Evolutionary conservation across 2,329 filamentous ascomycete genomes (phyloP), one percentile per base, ranked within the genome.

Genomic region (Ophiostoma australiae): DNA sequence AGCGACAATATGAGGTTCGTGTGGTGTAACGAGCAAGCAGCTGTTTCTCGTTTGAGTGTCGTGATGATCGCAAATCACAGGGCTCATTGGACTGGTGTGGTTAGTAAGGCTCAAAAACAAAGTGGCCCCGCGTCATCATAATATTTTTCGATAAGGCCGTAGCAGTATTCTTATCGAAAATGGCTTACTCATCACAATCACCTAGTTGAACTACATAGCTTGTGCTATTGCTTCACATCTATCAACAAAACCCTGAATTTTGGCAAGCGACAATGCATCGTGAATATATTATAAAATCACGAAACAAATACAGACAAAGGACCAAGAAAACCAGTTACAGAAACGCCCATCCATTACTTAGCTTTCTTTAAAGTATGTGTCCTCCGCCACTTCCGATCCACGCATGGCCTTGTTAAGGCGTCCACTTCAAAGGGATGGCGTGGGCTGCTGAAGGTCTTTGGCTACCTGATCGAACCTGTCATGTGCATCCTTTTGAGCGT

Each of bases 111-210:
- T 61, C 23, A 31, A 65, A 52, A 39, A 66, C 3, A 39, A n/a
- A 39, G 20, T 61, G 41, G 41, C 61, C 15, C 69, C 33, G 7
- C 39, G 39, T 39, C 35, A 63, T 63, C 10, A 63, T 7, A 44
- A 31, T 68, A 68, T 48, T 33, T n/a, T 23, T n/a, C 35, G 63
- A 66, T n/a, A 39, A 39, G 35, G 10, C 17, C 23, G 35, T 41
- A 39, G 27, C 41, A 35, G 63, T 23, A 39, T 15, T 39, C 52
- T 58, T 13, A 58, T 58, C 27, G 31, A 1, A 20, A 82, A 84
- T 1, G 8, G 80, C 79, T 65, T 66, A 66, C 17, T 37, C 33
- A 65, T 65, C 61, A 65, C 6, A 48, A n/a, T 58, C n/a, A 35
- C 23, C 13, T 23, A 1, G 7, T 55, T 20, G 1, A 52, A 11